These are phyloP conservation scores for Lactarius akahatsu DNA, from an alignment of 768 basidiomycete species.

Conservation along the genomic window DNA sequence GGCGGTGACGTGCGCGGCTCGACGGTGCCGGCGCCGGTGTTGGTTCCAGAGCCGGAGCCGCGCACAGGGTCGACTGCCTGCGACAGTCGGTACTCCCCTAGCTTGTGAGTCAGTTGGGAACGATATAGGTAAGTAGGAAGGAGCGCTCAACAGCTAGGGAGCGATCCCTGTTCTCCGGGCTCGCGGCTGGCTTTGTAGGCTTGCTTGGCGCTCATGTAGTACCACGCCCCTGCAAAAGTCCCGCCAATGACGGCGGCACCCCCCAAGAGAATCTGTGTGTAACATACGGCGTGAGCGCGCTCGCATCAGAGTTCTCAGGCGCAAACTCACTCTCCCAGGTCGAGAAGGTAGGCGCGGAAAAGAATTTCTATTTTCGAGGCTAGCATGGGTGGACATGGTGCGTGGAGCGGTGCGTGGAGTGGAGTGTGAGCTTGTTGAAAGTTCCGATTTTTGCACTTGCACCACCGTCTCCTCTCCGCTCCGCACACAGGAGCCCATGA, in stretches of 20 bases:
- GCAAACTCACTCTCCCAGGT: constrained; percentile 10
- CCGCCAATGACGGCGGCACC: constrained; percentile 17
- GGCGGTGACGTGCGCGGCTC: constrained; percentile 4
- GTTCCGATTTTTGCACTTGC: background rate
- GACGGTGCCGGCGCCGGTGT: background rate
- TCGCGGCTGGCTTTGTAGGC: constrained; percentile 24
- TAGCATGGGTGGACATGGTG: background rate
- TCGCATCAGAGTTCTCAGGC: background rate
- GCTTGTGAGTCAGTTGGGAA: background rate
- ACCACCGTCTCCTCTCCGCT: background rate
- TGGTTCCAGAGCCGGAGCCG: background rate
- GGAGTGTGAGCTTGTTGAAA: background rate
- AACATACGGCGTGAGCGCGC: background rate
- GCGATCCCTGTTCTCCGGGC: constrained; percentile 16
- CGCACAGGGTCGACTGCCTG: constrained; percentile 15
- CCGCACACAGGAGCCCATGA: background rate
- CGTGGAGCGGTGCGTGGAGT: background rate
- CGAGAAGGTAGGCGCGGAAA: constrained; percentile 1
- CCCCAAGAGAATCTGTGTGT: constrained; percentile 21
- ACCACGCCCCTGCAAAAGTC: constrained; percentile 17
- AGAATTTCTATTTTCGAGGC: background rate
- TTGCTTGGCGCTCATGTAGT: constrained; percentile 22
- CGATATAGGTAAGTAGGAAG: too few relatives aligned
- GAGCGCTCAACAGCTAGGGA: constrained; percentile 20
- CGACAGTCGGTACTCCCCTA: constrained; percentile 20